Evolutionary conservation across 345 rosid species (phyloP), one percentile per base, ranked within the genome.

Genomic region (Brassica nigra): DNA sequence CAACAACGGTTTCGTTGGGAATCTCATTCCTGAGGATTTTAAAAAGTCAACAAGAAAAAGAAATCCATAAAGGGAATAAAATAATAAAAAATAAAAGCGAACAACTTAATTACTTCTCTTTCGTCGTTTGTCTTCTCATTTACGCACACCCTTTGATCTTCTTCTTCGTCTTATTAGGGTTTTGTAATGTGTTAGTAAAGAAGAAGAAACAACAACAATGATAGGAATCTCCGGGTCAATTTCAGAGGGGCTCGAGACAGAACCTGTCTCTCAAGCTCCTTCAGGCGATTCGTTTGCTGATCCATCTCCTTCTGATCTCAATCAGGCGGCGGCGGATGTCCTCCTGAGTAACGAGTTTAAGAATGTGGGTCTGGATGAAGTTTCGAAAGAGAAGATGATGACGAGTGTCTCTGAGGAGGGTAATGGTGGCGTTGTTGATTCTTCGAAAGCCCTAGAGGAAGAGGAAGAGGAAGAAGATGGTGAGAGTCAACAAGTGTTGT

Each of bases 311-410:
- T 64, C 87, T 49, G 86, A 87, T 87, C 83, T 73, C 67, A 64
- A 82, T 61, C 85, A 76, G 69, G 58, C 76, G 59, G 27, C 27
- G 27, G 62, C 66, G 33, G 84, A 76, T 28, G 68, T 66, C 29
- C 62, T 83, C 29, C 62, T 83, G 28, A 72, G 52, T 57, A 77
- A 78, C 4, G 78, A 78, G 65, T 68, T 85, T 1, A 77, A 44
- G 76, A 78, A 81, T 55, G 90, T 88, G 55, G 87, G 73, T 72
- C 74, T 87, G 49, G 66, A 42, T 31, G 78, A 14, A 47, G 27
- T 23, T 23, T 23, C 27, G 27, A 23, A 23, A 23, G 28, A 29
- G 76, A 62, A 70, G 66, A 11, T 11, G 74, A 9, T 11, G 37
- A 59, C 61, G 27, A 70, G 52, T 42, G 20, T 63, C 76, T 33